Evolutionary conservation across 371 early-diverging fungal genomes (phyloP), one percentile per base, ranked within the genome.

Genomic region (Cladochytrium tenue): DNA sequence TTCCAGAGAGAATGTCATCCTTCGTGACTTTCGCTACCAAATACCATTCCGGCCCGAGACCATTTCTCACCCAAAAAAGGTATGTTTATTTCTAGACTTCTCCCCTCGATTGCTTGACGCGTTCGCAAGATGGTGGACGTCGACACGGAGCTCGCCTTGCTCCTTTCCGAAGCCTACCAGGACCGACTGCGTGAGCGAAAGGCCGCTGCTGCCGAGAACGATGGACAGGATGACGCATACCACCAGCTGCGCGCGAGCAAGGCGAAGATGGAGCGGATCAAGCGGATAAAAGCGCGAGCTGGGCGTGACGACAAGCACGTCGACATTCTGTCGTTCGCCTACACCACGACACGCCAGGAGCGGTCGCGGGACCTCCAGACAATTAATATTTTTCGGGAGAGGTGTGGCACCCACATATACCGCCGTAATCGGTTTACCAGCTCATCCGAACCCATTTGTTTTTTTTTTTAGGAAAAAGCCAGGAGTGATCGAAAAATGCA

Each of bases 311-410:
- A 15, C 20, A 50, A 27, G 51, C 31, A 60, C 34, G 32, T 35
- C 27, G 56, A 60, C 15, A 34, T 56, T 17, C 52, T 53, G 60
- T 43, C 62, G 32, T 69, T 63, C 51, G 51, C 53, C 52, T 78
- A 78, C 56, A 60, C 70, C 43, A 36, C 65, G 13, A 51, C 76
- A n/a, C 30, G 81, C 23, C 62, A 72, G 56, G 81, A 81, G 26
- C 35, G 75, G 4, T 70, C 76, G 56, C 62, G 75, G n/a, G 79
- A 79, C 53, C 59, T 81, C 13, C 67, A 81, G 23, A 79, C 79
- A 13, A 76, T 75, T 51, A 62, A 69, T 23, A 68, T 79, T 3
- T 78, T 75, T 59, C 53, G 82, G 28, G 73, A 77, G 32, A 67
- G 78, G 77, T 74, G 26, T 4, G 3, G 15, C 5, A n/a, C n/a